Base-by-base conservation (phyloP, 768 basidiomycete species). In the Boletus tomentosulus region DNA sequence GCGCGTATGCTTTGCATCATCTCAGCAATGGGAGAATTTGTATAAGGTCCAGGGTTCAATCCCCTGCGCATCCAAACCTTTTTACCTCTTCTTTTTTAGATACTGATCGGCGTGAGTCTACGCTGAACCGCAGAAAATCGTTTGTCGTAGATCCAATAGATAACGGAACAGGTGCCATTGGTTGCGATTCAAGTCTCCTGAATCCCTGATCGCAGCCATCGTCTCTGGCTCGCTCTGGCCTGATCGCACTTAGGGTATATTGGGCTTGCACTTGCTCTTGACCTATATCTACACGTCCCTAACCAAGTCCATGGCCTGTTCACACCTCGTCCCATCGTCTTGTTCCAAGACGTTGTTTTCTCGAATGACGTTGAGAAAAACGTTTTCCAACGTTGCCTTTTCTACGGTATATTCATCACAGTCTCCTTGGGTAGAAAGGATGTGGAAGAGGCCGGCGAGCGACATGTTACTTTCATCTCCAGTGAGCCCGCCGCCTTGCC, bases 341-440 rank as follows among this genome's bases (percentile, higher is more conserved):
- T 78, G 74, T 62, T 86, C 85, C 12, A 67, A 59, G 3, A 84
- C 78, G 59, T 83, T 72, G 50, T 85, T 82, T 59, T 79, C 80
- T 54, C 84, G 70, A 53, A 86, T 84, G 19, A 86, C 83, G 63
- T 85, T 84, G 60, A 88, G 64, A 68, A 89, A 89, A 15, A 86
- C 83, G 56, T 83, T 87, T 67, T 89, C 87, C 57, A 88, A 59
- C 6, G 82, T 82, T 9, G 83, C 81, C 51, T 80, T 82, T 68
- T 87, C 87, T 10, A 87, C 85, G 0, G 85, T 86, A 54, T 86
- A 86, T 58, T 89, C 85, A 2, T 78, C 66, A 55, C 84, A 84
- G 61, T 78, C 76, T 3, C 75, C 79, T 33, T 78, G 72, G 25
- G 69, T 71, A 0, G 83, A 76, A 3, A 87, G 73, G 25, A 76